Conservation (phyloP, 2,329 filamentous ascomycete species). For the Aspergillus carbonarius region DNA sequence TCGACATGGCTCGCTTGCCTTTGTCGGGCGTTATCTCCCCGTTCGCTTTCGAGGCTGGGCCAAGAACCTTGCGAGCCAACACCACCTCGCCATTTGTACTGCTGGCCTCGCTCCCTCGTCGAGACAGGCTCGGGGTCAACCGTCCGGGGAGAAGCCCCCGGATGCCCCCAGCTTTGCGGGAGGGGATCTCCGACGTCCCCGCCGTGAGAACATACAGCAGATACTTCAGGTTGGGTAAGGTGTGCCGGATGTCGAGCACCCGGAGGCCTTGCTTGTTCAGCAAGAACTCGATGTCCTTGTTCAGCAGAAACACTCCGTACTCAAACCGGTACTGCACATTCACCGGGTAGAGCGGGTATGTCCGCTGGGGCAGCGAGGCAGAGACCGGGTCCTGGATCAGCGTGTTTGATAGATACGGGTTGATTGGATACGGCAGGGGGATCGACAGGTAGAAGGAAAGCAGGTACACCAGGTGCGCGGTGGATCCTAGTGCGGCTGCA, state of each 20-base stretch:
- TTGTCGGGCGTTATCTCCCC: conserved; percentile 22
- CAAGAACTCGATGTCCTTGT: conserved; percentile 84
- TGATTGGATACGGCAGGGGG: conserved; percentile 77
- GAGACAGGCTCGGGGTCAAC: conserved; percentile 38
- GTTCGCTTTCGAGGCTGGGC: conserved; percentile 28
- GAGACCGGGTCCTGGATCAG: conserved; percentile 73
- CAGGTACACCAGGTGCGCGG: conserved; percentile 70
- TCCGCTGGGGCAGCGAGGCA: conserved; percentile 54
- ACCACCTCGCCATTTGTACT: conserved; percentile 32
- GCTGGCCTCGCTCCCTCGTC: conserved; percentile 44
- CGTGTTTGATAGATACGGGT: conserved; percentile 69
- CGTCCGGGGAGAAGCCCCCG: conserved; percentile 45
- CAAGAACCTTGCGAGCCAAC: conserved; percentile 28
- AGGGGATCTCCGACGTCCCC: conserved; percentile 63
- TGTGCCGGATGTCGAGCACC: conserved; percentile 87
- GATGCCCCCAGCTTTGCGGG: conserved; percentile 55
- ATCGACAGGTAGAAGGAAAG: conserved; percentile 80
- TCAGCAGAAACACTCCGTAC: conserved; percentile 93
- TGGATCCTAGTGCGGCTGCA: conserved; percentile 78
- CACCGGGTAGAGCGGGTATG: conserved; percentile 78
- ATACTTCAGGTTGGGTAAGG: conserved; percentile 90
- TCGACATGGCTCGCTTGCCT: conserved; percentile 16
- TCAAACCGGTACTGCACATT: conserved; percentile 86
- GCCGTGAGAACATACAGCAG: conserved; percentile 85
- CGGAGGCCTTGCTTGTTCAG: conserved; percentile 67